Base-by-base conservation (phyloP, 805 yeast genomes). In the Yarrowia sp. region DNA sequence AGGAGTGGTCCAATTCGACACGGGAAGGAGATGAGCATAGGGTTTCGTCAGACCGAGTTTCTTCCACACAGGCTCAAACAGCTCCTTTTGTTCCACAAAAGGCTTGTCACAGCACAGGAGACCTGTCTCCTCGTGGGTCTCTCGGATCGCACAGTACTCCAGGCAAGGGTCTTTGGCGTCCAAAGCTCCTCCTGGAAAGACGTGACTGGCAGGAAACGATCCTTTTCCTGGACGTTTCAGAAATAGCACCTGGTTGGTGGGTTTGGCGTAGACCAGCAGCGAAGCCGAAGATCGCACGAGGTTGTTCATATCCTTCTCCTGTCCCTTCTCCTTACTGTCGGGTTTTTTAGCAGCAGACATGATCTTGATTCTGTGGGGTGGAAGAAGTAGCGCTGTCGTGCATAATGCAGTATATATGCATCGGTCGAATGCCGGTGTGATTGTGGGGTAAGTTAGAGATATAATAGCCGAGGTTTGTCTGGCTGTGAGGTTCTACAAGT, bases 121-220 rank as follows among this genome's bases (percentile, higher is more conserved):
- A 1, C 76, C 76, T 1, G 76, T 73, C 59, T 73, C 76, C 56
- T 73, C 76, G 41, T 67, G 74, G 0, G 75, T 71, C 43, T 73
- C 76, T 21, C 76, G 65, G 24, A 73, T 65, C 1, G 76, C 76
- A 48, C 74, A 69, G 49, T 72, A 67, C 26, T 67, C 67, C 36
- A 69, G 62, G 30, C 65, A 54, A 8, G 67, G 66, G 44, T 73
- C 76, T 1, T 67, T 61, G 4, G 67, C 56, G 16, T 73, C 76
- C 17, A 67, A 40, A 1, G 69, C 73, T 2, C 76, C 76, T 8
- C 76, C 76, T 1, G 76, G 76, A 49, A 73, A 73, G 19, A 72
- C 76, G 62, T 72, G 72, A 16, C 69, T 62, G 14, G 69, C 61
- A 1, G 76, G 71, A 59, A 67, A 73, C 8, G 73, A 52, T 17